Evolutionary conservation across 2,329 filamentous ascomycete species (phyloP).

Genomic region (Apiospora aurea): DNA sequence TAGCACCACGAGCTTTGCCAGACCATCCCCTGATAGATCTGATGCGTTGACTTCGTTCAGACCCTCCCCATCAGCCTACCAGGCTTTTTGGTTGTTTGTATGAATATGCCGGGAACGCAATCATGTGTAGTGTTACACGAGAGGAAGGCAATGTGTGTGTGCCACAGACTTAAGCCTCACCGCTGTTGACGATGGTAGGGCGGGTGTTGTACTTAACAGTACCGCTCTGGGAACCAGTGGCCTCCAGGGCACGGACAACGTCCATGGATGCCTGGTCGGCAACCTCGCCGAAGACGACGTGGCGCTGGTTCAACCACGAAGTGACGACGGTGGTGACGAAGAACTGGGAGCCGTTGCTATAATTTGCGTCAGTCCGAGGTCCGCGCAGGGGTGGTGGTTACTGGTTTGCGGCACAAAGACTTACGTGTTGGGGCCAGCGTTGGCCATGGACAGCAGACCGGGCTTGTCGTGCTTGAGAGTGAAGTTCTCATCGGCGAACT

Average conservation of each 20-base stretch:
- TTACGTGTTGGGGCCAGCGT: constrained; percentile 92
- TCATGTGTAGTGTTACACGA: constrained; percentile 12
- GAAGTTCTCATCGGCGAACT: constrained; percentile 96
- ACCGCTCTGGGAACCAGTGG: constrained; percentile 62
- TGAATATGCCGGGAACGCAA: constrained; percentile 3
- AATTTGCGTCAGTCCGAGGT: constrained; percentile 42
- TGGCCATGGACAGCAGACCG: constrained; percentile 92
- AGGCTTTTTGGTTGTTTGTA: not conserved
- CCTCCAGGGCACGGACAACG: constrained; percentile 68
- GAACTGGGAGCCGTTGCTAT: constrained; percentile 97
- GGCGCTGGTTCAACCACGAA: constrained; percentile 82
- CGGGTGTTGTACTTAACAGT: constrained; percentile 62
- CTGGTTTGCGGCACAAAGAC: constrained; percentile 34
- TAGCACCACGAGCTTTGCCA: not conserved
- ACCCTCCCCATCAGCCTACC: not conserved
- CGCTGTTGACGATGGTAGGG: constrained; percentile 64
- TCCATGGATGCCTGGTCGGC: constrained; percentile 55
- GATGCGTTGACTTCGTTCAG: not conserved
- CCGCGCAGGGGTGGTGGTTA: not conserved
- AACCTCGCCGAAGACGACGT: constrained; percentile 86
- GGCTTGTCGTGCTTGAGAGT: constrained; percentile 73
- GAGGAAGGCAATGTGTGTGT: not conserved
- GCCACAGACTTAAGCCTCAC: constrained; percentile 38
- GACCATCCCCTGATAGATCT: not conserved
- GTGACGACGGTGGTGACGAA: constrained; percentile 95